Evolutionary conservation across 1,284 basidiomycete species (phyloP).

Genomic region (Xerocomus nothofagi): DNA sequence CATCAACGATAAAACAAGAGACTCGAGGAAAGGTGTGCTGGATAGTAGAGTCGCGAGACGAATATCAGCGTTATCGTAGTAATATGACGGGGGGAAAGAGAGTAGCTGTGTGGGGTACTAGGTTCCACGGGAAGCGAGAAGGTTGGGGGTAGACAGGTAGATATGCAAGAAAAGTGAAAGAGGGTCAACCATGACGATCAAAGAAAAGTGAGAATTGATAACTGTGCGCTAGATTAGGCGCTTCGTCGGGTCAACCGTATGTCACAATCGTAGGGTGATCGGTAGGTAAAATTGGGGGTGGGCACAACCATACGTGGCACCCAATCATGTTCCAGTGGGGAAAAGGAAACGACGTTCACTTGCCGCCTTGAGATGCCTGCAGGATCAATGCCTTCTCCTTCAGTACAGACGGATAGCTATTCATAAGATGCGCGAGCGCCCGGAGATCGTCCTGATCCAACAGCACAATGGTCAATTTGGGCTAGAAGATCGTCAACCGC

Average conservation of each 20-base stretch:
- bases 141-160: slow-evolving; percentile 7
- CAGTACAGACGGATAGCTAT: slow-evolving; percentile 78
- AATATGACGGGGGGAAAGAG: slow-evolving; percentile 5
- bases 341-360: slow-evolving; percentile 15
- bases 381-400: slow-evolving; percentile 67
- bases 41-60: slow-evolving; percentile 2
- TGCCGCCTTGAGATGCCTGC: slow-evolving; percentile 36
- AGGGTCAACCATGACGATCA: not conserved
- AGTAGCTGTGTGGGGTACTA: slow-evolving; percentile 4
- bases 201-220: not conserved
- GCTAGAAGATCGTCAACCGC: slow-evolving; percentile 40
- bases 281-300: not conserved
- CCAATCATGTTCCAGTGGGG: not conserved
- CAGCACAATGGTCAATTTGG: slow-evolving; percentile 79
- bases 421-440: slow-evolving; percentile 82
- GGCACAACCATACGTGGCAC: not conserved
- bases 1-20: not conserved
- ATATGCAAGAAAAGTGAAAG: slow-evolving; percentile 14
- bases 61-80: slow-evolving; percentile 12
- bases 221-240: not conserved
- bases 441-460: slow-evolving; percentile 84
- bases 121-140: slow-evolving; percentile 11
- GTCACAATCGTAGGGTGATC: not conserved
- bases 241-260: not conserved
- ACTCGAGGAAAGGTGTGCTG: not conserved